Base-by-base conservation (phyloP, 2,329 filamentous ascomycete genomes). In the Chlorencoelia australis region DNA sequence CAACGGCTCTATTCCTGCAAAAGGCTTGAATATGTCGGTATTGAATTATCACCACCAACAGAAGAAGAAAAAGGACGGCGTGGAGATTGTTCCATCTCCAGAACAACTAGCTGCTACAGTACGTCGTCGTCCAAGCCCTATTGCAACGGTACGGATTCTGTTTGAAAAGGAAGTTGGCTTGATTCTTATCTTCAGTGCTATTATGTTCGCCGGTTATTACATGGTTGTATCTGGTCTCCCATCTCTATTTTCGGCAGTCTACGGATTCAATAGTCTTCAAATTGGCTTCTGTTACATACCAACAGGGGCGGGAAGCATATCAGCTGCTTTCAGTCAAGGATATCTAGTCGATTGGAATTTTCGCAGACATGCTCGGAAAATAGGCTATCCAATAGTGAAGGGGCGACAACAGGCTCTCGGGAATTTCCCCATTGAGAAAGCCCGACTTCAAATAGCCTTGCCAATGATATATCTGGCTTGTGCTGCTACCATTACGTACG, bases 341-440 rank as follows among this genome's bases (percentile, higher is more conserved):
- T 54, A 56, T n/a, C 30, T 74, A 1, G 57, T 75, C 2, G 73
- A 78, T 32, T 34, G 72, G 69, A 85, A 85, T 56, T 89, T 82
- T 55, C 66, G 74, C 4, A 71, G 79, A 20, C 68, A 75, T 31
- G 80, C 82, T 1, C 65, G 63, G 30, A 66, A 65, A 16, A 59
- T 76, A 8, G 74, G 74, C 5, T 61, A 85, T 33, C 58, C 63
- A 2, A 67, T 83, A 41, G 68, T 69, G 41, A 67, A 63, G 40
- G 73, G 69, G 43, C 70, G 73, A 20, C 57, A 46, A 5, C 37
- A 46, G 14, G 46, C 54, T 37, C 41, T 56, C 17, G 18, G 25
- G 5, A 44, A 48, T 16, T 55, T 56, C 35, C 54, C 54, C 2
- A 47, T 57, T 14, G 53, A 56, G 31, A 35, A 34, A 10, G 54